Evolutionary conservation across 495 filamentous ascomycete species (phyloP).

Genomic region (Aspergillus diversus): DNA sequence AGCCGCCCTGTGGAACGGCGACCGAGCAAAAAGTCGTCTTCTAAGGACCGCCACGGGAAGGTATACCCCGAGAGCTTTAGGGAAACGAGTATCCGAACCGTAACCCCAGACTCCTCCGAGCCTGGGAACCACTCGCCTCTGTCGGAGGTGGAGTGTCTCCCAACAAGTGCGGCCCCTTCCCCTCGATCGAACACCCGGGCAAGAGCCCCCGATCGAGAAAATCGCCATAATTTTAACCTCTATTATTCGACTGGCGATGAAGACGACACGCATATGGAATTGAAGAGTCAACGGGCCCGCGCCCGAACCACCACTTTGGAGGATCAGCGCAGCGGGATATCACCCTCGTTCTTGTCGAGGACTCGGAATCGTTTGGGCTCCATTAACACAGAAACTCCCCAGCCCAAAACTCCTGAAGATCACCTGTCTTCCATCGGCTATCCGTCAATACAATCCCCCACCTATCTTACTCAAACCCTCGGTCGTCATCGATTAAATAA

Average conservation of each 20-base stretch:
- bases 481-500: slow-evolving; percentile 50
- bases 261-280: slow-evolving; percentile 36
- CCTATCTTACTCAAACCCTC: slow-evolving; percentile 34
- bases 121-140: slow-evolving; percentile 42
- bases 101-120: slow-evolving; percentile 51
- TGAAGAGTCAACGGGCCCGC: slow-evolving; percentile 46
- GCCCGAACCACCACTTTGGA: slow-evolving; percentile 55
- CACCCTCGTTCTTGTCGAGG: slow-evolving; percentile 40
- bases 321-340: slow-evolving; percentile 48
- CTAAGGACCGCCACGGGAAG: slow-evolving; percentile 56
- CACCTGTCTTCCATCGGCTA: slow-evolving; percentile 51
- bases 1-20: slow-evolving; percentile 53
- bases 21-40: slow-evolving; percentile 58
- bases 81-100: slow-evolving; percentile 50
- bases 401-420: slow-evolving; percentile 36
- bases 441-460: slow-evolving; percentile 54
- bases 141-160: slow-evolving; percentile 44
- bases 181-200: slow-evolving; percentile 46
- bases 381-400: slow-evolving; percentile 44
- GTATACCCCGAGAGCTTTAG: slow-evolving; percentile 57
- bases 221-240: slow-evolving; percentile 34
- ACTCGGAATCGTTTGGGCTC: slow-evolving; percentile 50
- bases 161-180: slow-evolving; percentile 43
- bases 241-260: slow-evolving; percentile 40
- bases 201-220: slow-evolving; percentile 35